Percentiles rank a stretch among this genome's conserved stretches.
Conservation (phyloP, 768 basidiomycete genomes). For the Rubroboletus pulcherrimus region DNA sequence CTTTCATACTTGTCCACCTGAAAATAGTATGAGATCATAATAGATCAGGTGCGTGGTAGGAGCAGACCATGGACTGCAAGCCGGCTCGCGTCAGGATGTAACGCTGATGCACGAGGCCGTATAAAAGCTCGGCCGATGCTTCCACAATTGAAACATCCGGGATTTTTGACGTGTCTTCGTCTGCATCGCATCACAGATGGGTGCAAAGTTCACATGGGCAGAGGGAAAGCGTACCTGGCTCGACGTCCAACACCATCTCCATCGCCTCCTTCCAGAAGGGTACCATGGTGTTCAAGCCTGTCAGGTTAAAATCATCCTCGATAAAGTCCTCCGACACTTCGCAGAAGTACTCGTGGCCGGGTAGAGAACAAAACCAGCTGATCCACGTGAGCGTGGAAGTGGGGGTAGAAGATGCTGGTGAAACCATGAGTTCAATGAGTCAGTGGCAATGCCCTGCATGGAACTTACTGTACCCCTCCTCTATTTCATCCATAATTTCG, state of each 20-base stretch:
- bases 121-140: slow-evolving; percentile 94
- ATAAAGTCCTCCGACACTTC: slow-evolving; percentile 99
- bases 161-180: slow-evolving; percentile 92
- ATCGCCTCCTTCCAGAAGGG: slow-evolving; percentile 99
- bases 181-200: slow-evolving; percentile 34
- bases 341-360: slow-evolving; percentile 97
- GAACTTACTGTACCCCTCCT: slow-evolving; percentile 75
- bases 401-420: slow-evolving; percentile 78
- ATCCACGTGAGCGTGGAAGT: slow-evolving; percentile 94
- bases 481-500: slow-evolving; percentile 72
- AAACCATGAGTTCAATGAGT: slow-evolving; percentile 17
- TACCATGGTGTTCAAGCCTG: slow-evolving; percentile 91
- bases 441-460: slow-evolving; percentile 1
- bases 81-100: slow-evolving; percentile 95
- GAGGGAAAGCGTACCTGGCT: slow-evolving; percentile 71
- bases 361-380: slow-evolving; percentile 92
- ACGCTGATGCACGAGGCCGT: slow-evolving; percentile 96
- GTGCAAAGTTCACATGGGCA: slow-evolving; percentile 8
- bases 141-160: slow-evolving; percentile 99
- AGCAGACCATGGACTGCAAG: slow-evolving; percentile 84
- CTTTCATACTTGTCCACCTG: slow-evolving; percentile 96
- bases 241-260: slow-evolving; percentile 99
- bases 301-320: slow-evolving; percentile 98
- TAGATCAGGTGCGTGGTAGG: slow-evolving; percentile 11
- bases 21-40: slow-evolving; percentile 13